phyloP scores from a whole-genome alignment of 305 asterid genomes.

The Galium porrigens region DNA sequence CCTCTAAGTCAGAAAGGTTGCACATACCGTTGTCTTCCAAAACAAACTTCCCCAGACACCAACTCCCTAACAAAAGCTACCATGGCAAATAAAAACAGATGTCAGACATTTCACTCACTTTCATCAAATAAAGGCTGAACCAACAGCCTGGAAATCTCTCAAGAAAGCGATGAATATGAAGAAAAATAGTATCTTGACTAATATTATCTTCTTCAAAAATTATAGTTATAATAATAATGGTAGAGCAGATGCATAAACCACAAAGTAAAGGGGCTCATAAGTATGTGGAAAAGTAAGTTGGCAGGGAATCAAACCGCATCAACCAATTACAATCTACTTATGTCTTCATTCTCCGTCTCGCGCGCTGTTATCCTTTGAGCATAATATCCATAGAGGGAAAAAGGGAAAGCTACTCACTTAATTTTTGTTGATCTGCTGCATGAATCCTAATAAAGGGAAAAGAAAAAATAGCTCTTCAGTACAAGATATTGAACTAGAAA shows the following conservation, averaged over 20 bases:
- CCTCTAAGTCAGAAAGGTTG: constrained; percentile 22
- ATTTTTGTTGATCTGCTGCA: constrained; percentile 5
- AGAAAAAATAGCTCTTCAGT: background rate
- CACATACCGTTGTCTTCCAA: constrained; percentile 25
- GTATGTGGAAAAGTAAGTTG: background rate
- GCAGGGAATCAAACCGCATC: background rate
- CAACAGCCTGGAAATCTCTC: background rate
- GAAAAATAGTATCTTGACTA: background rate
- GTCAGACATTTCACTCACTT: background rate
- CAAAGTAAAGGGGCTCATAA: background rate
- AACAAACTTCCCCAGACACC: constrained; percentile 13
- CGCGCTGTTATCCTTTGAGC: background rate
- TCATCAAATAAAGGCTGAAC: background rate
- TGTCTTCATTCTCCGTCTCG: background rate
- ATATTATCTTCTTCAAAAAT: background rate
- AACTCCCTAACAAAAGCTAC: constrained; percentile 11
- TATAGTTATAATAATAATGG: background rate
- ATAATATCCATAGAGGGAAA: constrained; percentile 1
- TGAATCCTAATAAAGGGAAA: background rate
- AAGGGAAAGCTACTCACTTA: constrained; percentile 4
- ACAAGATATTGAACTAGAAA: background rate
- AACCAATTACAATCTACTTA: constrained; percentile 2
- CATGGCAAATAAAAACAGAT: background rate
- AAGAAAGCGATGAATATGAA: background rate
- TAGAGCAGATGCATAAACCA: background rate